Evolutionary conservation across 2,329 filamentous ascomycete species (phyloP).

Genomic region (Fusarium continuum): DNA sequence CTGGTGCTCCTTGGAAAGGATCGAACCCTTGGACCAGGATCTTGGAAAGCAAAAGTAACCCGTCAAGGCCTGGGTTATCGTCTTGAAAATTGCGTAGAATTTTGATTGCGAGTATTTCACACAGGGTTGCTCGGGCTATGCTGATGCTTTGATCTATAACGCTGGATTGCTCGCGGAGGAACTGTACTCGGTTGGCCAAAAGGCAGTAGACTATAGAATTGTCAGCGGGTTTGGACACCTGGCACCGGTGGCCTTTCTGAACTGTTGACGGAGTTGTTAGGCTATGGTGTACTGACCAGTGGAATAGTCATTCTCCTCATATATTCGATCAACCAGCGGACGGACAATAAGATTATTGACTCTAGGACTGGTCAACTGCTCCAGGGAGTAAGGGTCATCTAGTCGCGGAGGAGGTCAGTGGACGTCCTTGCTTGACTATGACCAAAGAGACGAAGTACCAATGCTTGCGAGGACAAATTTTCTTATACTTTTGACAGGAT

Average conservation of each 20-base stretch:
- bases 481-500: too few species aligned
- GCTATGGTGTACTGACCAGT: background rate
- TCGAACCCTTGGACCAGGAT: constrained; percentile 75
- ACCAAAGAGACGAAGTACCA: background rate
- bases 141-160: constrained; percentile 74
- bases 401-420: background rate
- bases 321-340: background rate
- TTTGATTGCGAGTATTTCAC: constrained; percentile 72
- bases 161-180: constrained; percentile 71
- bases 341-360: constrained; percentile 12
- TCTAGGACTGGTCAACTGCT: constrained; percentile 3
- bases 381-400: constrained; percentile 12
- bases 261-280: too few species aligned
- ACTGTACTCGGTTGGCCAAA: constrained; percentile 75
- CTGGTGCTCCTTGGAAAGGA: constrained; percentile 73
- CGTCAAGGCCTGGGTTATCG: constrained; percentile 67
- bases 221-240: too few species aligned
- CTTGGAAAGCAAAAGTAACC: constrained; percentile 70
- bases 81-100: constrained; percentile 73
- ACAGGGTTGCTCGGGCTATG: constrained; percentile 70
- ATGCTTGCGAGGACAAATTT: constrained; percentile 16
- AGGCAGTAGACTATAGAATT: constrained; percentile 68
- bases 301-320: constrained; percentile 2
- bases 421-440: accelerated
- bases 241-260: too few species aligned